Evolutionary conservation across 1,284 basidiomycete species (phyloP).

Genomic region (Cutaneotrichosporon sp.): DNA sequence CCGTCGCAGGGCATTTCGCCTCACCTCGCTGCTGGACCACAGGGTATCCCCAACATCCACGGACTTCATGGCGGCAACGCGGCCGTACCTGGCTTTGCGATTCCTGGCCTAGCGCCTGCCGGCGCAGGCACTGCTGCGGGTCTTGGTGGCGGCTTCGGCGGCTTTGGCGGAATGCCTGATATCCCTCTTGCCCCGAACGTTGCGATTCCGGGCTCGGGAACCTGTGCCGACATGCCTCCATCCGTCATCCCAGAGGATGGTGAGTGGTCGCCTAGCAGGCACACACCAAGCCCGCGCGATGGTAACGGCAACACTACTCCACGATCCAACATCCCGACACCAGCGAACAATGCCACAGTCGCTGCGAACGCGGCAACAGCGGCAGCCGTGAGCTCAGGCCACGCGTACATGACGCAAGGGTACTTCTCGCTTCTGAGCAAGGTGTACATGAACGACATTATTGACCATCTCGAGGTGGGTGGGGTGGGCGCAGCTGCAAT

Average conservation of each 20-base stretch:
- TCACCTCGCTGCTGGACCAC: constrained; percentile 6
- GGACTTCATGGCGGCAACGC: constrained; percentile 9
- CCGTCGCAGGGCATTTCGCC: constrained; percentile 8
- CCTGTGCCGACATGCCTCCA: not conserved
- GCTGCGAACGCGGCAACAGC: constrained; percentile 7
- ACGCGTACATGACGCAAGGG: not conserved
- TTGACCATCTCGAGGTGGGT: constrained; percentile 50
- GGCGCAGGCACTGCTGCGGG: not conserved
- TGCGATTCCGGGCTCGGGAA: not conserved
- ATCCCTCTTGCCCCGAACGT: not conserved
- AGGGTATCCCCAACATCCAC: constrained; percentile 8
- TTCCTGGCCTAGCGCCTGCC: not conserved
- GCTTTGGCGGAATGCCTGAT: not conserved
- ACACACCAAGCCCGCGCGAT: not conserved
- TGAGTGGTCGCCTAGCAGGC: not conserved
- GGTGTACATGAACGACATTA: constrained; percentile 49
- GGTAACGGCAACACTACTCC: not conserved
- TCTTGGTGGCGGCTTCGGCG: not conserved
- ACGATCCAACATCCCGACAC: not conserved
- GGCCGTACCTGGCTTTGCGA: not conserved
- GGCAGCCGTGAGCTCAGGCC: not conserved
- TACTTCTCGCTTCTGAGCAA: constrained; percentile 43
- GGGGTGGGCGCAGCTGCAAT: no score
- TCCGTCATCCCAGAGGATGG: not conserved
- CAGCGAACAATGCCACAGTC: not conserved